Evolutionary conservation across 2,329 filamentous ascomycete species (phyloP).

Genomic region (Alternaria alternata): DNA sequence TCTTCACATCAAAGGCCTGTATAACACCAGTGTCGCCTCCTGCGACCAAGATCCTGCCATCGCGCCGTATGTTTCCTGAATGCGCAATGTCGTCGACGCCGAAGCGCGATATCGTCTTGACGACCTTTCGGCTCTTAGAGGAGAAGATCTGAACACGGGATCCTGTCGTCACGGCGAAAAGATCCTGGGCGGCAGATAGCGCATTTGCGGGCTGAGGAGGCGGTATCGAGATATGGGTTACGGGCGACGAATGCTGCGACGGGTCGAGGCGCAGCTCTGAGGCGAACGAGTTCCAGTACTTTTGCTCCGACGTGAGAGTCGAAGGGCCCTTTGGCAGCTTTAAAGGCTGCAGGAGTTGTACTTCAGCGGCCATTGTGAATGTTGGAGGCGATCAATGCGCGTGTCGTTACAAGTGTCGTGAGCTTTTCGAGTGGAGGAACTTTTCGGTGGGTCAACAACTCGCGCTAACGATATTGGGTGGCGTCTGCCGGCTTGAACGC

Average conservation of each 20-base stretch:
- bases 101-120: slow-evolving; percentile 95
- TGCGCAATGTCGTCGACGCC: slow-evolving; percentile 80
- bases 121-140: slow-evolving; percentile 85
- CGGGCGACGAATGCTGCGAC: slow-evolving; percentile 86
- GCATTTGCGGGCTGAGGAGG: slow-evolving; percentile 56
- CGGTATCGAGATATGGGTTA: slow-evolving; percentile 84
- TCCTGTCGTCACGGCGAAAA: slow-evolving; percentile 94
- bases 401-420: slow-evolving; percentile 21
- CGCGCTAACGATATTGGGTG: slow-evolving; percentile 21
- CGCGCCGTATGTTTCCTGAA: slow-evolving; percentile 84
- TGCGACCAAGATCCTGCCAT: slow-evolving; percentile 87
- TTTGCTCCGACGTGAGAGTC: slow-evolving; percentile 87
- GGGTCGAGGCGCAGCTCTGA: slow-evolving; percentile 84
- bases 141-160: slow-evolving; percentile 94
- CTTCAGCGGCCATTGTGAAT: slow-evolving; percentile 79
- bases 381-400: slow-evolving; percentile 17
- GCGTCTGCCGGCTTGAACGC: slow-evolving; percentile 15
- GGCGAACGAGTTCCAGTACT: slow-evolving; percentile 96
- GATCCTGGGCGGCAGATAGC: slow-evolving; percentile 60
- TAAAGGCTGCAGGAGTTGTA: slow-evolving; percentile 79
- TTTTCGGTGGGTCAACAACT: slow-evolving; percentile 31
- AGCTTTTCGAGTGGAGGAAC: slow-evolving; percentile 23
- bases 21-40: slow-evolving; percentile 92
- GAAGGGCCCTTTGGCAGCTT: slow-evolving; percentile 85
- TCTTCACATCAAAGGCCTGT: slow-evolving; percentile 92